phyloP scores from a whole-genome alignment of 371 early-diverging fungal genomes.

The Mortierella sp. region DNA sequence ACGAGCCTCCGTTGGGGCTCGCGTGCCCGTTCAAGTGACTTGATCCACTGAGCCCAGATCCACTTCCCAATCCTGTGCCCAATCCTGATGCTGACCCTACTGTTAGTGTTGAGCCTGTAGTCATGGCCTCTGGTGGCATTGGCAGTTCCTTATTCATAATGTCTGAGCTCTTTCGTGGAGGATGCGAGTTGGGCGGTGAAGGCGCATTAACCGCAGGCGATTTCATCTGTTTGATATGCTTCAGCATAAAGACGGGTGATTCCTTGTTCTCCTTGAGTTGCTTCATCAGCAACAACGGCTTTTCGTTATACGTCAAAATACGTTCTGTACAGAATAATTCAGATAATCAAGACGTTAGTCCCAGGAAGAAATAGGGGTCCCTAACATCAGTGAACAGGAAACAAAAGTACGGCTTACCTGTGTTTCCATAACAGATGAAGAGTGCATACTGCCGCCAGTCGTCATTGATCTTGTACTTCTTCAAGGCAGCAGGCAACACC shows the following conservation, averaged over 20 bases:
- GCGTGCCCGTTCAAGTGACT: background rate
- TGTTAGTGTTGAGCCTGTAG: background rate
- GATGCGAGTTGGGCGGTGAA: slow-evolving; percentile 34
- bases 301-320: slow-evolving; percentile 84
- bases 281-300: slow-evolving; percentile 82
- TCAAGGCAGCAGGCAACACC: slow-evolving; percentile 86
- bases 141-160: slow-evolving; percentile 48
- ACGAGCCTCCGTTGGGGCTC: slow-evolving; percentile 11
- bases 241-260: slow-evolving; percentile 81
- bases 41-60: background rate
- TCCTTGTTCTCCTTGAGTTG: slow-evolving; percentile 82
- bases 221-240: slow-evolving; percentile 78
- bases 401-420: slow-evolving; percentile 32
- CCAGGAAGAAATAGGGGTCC: no score
- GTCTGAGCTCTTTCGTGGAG: slow-evolving; percentile 51
- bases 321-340: slow-evolving; percentile 63
- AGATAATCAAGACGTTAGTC: background rate
- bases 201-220: slow-evolving; percentile 49
- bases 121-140: slow-evolving; percentile 36
- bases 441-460: slow-evolving; percentile 90
- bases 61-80: background rate
- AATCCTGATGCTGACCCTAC: background rate
- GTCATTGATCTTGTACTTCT: slow-evolving; percentile 91
- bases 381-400: no score
- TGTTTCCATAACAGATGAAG: slow-evolving; percentile 77